Conservation (phyloP, 495 filamentous ascomycete genomes). For the Trichoderma gamsii region DNA sequence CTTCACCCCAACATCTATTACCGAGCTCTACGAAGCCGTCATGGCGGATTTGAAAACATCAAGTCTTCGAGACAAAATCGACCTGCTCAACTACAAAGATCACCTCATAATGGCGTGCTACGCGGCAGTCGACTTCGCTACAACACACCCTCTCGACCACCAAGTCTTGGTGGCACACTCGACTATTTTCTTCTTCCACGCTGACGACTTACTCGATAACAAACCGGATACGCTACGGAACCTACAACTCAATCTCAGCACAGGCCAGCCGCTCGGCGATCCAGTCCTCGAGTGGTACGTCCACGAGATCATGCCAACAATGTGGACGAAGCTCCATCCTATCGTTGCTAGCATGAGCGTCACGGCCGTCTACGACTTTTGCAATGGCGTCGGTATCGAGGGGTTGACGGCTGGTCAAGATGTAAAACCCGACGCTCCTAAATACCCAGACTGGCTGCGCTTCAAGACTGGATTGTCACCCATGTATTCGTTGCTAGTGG, state of each 20-base stretch:
- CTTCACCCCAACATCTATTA: not conserved
- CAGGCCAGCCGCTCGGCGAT: not conserved
- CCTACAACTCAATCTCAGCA: not conserved
- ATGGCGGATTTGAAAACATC: not conserved
- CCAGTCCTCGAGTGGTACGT: not conserved
- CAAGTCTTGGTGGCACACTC: not conserved
- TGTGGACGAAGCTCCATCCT: not conserved
- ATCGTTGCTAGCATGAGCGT: not conserved
- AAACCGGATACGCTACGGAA: not conserved
- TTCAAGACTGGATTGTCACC: not conserved
- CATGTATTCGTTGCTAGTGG: not conserved
- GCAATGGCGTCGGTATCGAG: not conserved
- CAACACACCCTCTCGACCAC: not conserved
- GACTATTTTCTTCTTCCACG: not conserved
- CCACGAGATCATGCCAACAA: not conserved
- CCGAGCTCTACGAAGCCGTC: not conserved
- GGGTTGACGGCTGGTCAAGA: not conserved
- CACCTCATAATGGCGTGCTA: not conserved
- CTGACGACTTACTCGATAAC: not conserved
- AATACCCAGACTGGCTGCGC: slow-evolving; percentile 4
- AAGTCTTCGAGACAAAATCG: not conserved
- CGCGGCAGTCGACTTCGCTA: not conserved
- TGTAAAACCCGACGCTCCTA: not conserved
- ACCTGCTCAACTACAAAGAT: not conserved
- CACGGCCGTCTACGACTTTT: not conserved